phyloP scores from a whole-genome alignment of 2,329 filamentous ascomycete genomes.

The Balansia obtecta region DNA sequence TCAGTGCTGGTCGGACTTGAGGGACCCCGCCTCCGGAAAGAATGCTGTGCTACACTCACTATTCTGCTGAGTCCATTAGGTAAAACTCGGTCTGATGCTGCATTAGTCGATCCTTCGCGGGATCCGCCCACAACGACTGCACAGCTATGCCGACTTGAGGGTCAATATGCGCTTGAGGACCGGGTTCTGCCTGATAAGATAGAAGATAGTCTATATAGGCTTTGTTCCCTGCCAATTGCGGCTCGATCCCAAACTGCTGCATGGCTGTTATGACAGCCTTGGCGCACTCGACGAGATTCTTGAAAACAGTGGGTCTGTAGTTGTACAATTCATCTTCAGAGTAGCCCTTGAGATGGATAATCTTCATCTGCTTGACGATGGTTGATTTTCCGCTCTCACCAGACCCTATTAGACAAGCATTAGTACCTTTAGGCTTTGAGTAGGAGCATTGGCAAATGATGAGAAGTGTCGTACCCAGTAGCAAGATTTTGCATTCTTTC shows the following conservation, averaged over 20 bases:
- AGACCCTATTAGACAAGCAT: constrained; percentile 51
- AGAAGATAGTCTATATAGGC: constrained; percentile 68
- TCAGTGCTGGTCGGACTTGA: background rate
- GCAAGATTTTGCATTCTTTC: constrained; percentile 96
- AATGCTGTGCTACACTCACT: constrained; percentile 46
- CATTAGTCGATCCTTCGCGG: constrained; percentile 69
- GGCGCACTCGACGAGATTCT: constrained; percentile 93
- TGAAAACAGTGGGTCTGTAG: constrained; percentile 94
- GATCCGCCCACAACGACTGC: constrained; percentile 80
- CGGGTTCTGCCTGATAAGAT: constrained; percentile 81
- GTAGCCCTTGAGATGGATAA: constrained; percentile 97
- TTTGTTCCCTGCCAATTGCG: constrained; percentile 56
- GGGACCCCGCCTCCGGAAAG: background rate
- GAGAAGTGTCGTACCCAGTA: constrained; percentile 54
- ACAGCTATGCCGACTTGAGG: constrained; percentile 71
- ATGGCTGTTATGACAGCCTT: constrained; percentile 88
- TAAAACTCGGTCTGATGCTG: constrained; percentile 97
- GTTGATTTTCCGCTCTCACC: constrained; percentile 98
- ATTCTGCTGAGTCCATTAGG: constrained; percentile 96
- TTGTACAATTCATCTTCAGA: constrained; percentile 85
- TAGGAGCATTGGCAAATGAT: background rate
- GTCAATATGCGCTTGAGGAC: constrained; percentile 77
- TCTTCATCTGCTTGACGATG: constrained; percentile 99
- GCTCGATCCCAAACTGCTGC: constrained; percentile 80
- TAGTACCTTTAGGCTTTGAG: constrained; percentile 6